Conservation (phyloP, 176 grass and related monocot species). For the Areca catechu region DNA sequence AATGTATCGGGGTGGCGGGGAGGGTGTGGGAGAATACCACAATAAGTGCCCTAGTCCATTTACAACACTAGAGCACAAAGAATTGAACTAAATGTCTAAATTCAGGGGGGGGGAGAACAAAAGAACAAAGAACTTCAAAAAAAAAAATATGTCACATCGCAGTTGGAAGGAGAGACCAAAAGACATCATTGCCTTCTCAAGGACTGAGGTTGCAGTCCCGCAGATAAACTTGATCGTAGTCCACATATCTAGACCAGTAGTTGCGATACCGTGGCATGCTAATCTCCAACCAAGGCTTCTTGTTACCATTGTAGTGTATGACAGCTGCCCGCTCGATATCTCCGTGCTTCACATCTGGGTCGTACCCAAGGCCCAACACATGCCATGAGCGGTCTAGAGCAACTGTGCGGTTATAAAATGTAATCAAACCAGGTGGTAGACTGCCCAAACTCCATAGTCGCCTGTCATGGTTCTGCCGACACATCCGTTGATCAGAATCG, state of each 20-base stretch:
- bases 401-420: constrained; percentile 66
- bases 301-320: constrained; percentile 82
- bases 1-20: no score
- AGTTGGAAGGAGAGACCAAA: no score
- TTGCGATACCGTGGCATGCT: constrained; percentile 49
- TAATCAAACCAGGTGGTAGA: constrained; percentile 80
- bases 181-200: constrained; percentile 8
- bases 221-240: constrained; percentile 61
- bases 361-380: constrained; percentile 72
- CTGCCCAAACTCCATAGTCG: constrained; percentile 73
- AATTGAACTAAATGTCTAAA: no score
- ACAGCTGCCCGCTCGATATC: constrained; percentile 51
- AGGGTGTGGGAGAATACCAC: no score
- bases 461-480: constrained; percentile 55
- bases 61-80: no score
- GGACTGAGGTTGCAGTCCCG: constrained; percentile 78
- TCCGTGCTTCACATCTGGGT: constrained; percentile 51
- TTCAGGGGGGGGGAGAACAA: no score
- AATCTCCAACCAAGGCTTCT: constrained; percentile 93
- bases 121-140: no score
- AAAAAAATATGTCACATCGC: no score
- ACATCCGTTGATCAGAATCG: no score
- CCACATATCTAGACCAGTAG: constrained; percentile 77
- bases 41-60: no score
- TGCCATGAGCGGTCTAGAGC: constrained; percentile 50